Conservation (phyloP, 129 eudicot species). For the Centaurea solstitialis region DNA sequence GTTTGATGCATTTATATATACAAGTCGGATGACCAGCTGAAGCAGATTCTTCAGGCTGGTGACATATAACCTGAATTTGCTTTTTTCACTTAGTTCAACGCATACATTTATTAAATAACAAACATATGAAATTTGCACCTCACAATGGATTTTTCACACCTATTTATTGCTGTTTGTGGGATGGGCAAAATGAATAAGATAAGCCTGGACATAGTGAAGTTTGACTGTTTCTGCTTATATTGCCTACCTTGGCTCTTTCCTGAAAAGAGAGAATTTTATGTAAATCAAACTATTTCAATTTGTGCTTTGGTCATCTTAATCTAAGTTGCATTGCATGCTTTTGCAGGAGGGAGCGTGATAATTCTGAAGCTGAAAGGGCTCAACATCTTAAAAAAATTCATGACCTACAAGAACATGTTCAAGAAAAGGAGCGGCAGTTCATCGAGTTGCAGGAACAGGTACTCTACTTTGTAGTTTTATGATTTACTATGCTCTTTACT, state of each 20-base stretch:
- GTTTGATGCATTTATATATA: neutral
- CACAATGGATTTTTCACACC: neutral
- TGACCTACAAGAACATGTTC: slow-evolving; percentile 87
- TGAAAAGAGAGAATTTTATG: neutral
- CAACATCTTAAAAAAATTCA: slow-evolving; percentile 85
- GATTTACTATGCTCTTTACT: neutral
- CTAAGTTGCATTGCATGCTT: neutral
- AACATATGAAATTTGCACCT: neutral
- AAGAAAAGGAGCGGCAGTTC: slow-evolving; percentile 79
- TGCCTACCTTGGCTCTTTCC: neutral
- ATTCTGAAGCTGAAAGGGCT: slow-evolving; percentile 83
- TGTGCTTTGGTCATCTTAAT: neutral
- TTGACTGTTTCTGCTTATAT: neutral
- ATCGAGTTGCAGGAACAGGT: slow-evolving; percentile 96
- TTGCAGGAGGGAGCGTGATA: slow-evolving; percentile 89
- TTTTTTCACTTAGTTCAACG: neutral
- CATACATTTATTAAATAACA: neutral
- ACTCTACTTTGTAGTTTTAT: neutral
- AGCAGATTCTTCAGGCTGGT: neutral
- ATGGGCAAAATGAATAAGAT: neutral
- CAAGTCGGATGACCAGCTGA: neutral
- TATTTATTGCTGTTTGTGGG: neutral
- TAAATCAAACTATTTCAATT: neutral
- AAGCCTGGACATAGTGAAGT: neutral
- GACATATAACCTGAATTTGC: neutral